Evolutionary conservation across 179 eudicot genomes (phyloP), one percentile per base, ranked within the genome.

Genomic region (Beta corolliflora): DNA sequence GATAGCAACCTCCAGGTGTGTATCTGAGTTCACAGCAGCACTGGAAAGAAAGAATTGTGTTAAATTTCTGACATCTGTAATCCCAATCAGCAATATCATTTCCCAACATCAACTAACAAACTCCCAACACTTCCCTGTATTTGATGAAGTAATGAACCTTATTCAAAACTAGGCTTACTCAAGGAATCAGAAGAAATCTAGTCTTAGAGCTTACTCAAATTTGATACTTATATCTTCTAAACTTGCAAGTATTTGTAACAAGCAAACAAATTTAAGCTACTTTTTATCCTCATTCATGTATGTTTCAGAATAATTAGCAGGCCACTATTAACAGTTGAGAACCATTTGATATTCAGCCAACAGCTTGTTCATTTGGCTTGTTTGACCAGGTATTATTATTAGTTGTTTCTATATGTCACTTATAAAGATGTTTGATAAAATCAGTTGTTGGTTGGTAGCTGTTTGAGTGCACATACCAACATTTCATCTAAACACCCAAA

Each of bases 21-120:
- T 82, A 31, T 85, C 88, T 48, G 85, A 82, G 85, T 85, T 85
- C 46, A 82, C 81, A 56, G 85, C 88, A 80, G 88, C 88, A 77
- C 88, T 85, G 85, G 18, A 55, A 60, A 44, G 61, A 75, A 75
- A 69, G 9, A 53, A 60, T 29, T 4, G 21, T 56, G 75, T 74
- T 36, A 73, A 25, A 60, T 44, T 7, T 31, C 63, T 36, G 3
- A 54, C 12, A 75, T 18, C 2, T 36, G 41, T 12, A 5, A 72
- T 21, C 41, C 18, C 44, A 29, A 7, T 54, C 8, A 55, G n/a
- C 48, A 31, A 15, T 9, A 18, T 55, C 63, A 55, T 31, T 54
- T 16, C 52, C 77, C 23, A 2, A 54, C 25, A 56, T 36, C 61
- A 36, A 14, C 16, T 74, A 74, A 56, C 50, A 18, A 18, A 18